A percentile compares a stretch with the other conserved stretches of the same genome.
Evolutionary conservation across 2,329 filamentous ascomycete genomes (phyloP).

Genomic region (Microcyclospora tardicrescens): DNA sequence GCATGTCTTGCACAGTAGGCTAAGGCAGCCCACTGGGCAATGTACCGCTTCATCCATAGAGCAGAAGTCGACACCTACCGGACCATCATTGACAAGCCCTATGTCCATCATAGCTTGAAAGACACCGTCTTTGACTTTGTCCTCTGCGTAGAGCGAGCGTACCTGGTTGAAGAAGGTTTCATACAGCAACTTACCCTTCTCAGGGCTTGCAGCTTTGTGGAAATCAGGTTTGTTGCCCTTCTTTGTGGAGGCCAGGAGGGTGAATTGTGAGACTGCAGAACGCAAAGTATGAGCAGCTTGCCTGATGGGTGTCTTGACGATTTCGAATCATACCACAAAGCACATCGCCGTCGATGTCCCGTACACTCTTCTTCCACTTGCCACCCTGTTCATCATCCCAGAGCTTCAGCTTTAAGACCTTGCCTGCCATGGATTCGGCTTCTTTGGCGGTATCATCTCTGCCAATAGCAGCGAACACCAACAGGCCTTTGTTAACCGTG

Average conservation of each 20-base stretch:
- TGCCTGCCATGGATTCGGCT: slow-evolving; percentile 66
- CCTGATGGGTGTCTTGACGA: neutral
- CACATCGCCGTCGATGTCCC: slow-evolving; percentile 80
- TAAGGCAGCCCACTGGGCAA: neutral
- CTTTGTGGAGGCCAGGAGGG: slow-evolving; percentile 79
- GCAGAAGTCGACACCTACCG: slow-evolving; percentile 48
- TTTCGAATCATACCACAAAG: slow-evolving; percentile 60
- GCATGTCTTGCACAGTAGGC: too few relatives aligned
- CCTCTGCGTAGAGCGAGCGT: slow-evolving; percentile 53
- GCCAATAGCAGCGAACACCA: slow-evolving; percentile 84
- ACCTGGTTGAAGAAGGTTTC: slow-evolving; percentile 71
- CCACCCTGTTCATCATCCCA: slow-evolving; percentile 74
- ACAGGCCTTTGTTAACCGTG: slow-evolving; percentile 74
- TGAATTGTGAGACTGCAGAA: slow-evolving; percentile 80
- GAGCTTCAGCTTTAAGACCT: slow-evolving; percentile 78
- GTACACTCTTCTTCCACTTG: slow-evolving; percentile 84
- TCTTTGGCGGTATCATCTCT: slow-evolving; percentile 86
- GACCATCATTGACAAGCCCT: slow-evolving; percentile 73
- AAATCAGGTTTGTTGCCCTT: slow-evolving; percentile 95
- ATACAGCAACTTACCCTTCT: slow-evolving; percentile 70
- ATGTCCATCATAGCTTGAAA: slow-evolving; percentile 99
- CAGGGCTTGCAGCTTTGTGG: slow-evolving; percentile 68
- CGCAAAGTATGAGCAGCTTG: neutral
- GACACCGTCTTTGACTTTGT: slow-evolving; percentile 82
- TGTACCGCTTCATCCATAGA: slow-evolving; percentile 45